Evolutionary conservation across 2,329 filamentous ascomycete species (phyloP).

Genomic region (Mariannaea sp.): DNA sequence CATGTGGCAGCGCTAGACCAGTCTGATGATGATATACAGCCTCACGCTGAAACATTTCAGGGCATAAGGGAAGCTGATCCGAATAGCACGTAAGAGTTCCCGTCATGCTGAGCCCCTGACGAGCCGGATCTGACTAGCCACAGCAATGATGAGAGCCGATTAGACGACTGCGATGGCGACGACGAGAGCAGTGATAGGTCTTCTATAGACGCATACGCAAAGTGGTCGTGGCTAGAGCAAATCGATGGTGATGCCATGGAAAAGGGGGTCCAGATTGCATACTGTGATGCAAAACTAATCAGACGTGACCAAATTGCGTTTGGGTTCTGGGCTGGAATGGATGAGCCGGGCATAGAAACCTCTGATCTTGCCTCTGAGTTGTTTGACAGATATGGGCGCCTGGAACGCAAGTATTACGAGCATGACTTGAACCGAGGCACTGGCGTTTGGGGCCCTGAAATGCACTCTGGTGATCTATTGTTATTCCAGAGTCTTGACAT

Average conservation of each 20-base stretch:
- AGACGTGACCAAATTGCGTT: neutral
- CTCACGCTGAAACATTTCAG: too few relatives aligned
- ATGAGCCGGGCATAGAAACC: neutral
- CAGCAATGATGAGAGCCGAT: too few relatives aligned
- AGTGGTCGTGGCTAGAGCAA: neutral
- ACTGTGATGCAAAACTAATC: neutral
- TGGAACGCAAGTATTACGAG: neutral
- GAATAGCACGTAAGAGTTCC: too few relatives aligned
- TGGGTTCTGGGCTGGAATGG: neutral
- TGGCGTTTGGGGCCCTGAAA: conserved; percentile 8
- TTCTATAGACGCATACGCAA: too few relatives aligned
- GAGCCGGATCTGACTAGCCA: too few relatives aligned
- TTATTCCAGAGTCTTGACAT: neutral
- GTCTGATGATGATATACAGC: too few relatives aligned
- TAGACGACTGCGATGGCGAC: too few relatives aligned
- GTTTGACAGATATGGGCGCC: conserved; percentile 15
- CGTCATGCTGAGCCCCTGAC: too few relatives aligned
- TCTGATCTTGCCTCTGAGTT: neutral
- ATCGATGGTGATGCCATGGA: neutral
- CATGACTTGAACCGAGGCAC: conserved; percentile 7
- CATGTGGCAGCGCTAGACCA: too few relatives aligned
- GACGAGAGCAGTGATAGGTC: too few relatives aligned
- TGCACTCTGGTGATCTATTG: conserved; percentile 4
- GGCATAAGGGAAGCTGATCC: too few relatives aligned
- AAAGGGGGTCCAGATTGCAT: neutral